Conservation (phyloP, 2,329 filamentous ascomycete species). For the Dothideomycetidae sp. region DNA sequence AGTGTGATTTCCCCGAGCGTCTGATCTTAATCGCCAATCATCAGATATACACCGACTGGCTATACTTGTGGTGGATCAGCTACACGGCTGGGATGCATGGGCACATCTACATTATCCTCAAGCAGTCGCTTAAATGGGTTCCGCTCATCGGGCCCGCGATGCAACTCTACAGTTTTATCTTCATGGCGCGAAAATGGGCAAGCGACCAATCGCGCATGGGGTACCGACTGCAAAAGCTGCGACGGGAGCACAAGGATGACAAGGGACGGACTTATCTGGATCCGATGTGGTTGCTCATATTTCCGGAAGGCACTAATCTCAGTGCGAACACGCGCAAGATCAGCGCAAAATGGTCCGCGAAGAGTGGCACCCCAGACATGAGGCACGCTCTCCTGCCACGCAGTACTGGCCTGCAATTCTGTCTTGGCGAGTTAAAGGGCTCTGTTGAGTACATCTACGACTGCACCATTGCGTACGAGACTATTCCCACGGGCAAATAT, state of each 20-base stretch:
- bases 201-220: constrained; percentile 62
- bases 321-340: constrained; percentile 56
- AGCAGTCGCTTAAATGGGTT: constrained; percentile 71
- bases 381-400: constrained; percentile 62
- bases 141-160: constrained; percentile 72
- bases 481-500: constrained; percentile 65
- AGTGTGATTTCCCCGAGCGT: constrained; percentile 68
- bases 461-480: constrained; percentile 92
- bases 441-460: constrained; percentile 77
- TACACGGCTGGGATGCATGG: constrained; percentile 76
- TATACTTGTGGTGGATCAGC: constrained; percentile 89
- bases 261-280: constrained; percentile 17
- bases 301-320: constrained; percentile 76
- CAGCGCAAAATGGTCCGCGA: constrained; percentile 62
- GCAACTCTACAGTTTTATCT: constrained; percentile 80
- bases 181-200: constrained; percentile 82
- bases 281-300: constrained; percentile 83
- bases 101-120: constrained; percentile 78
- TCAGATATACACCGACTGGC: constrained; percentile 81
- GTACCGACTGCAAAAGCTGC: constrained; percentile 60
- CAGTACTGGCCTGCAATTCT: constrained; percentile 69
- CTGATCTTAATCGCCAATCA: constrained; percentile 79
- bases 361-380: constrained; percentile 54
- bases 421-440: constrained; percentile 57
- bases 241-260: constrained; percentile 29